Conservation (phyloP, 2,329 filamentous ascomycete species). For the Aspergillus puulaauensis region DNA sequence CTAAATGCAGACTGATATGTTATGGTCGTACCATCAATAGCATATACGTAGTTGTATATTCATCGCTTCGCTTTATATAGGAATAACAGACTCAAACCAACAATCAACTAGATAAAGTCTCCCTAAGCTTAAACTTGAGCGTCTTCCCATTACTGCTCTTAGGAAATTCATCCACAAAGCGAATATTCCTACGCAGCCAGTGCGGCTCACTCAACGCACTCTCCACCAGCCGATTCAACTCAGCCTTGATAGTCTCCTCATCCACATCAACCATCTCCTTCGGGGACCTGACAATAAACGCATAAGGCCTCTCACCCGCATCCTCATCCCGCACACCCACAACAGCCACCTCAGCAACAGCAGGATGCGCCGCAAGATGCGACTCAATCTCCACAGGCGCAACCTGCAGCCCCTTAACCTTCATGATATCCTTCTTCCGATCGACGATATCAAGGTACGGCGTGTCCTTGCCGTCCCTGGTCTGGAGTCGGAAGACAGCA, state of each 20-base stretch:
- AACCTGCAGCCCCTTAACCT: constrained; percentile 54
- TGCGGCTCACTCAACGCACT: not conserved
- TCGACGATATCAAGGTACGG: constrained; percentile 50
- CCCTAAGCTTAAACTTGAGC: not conserved
- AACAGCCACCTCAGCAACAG: constrained; percentile 59
- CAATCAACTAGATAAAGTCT: not conserved
- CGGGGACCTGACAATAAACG: constrained; percentile 49
- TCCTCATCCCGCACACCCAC: constrained; percentile 31
- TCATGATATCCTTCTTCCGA: constrained; percentile 68
- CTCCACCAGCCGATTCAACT: not conserved
- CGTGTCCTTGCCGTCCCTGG: not conserved
- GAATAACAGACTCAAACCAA: too few species aligned
- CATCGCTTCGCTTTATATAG: too few species aligned
- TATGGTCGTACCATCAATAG: too few species aligned
- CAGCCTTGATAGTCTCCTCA: not conserved
- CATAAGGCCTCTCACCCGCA: constrained; percentile 57
- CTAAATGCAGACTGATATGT: too few species aligned
- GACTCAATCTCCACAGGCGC: constrained; percentile 64
- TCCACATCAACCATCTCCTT: not conserved
- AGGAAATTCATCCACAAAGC: not conserved
- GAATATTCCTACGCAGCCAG: constrained; percentile 1
- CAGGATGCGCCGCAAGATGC: constrained; percentile 55
- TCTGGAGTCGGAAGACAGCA: constrained; percentile 46
- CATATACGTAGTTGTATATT: too few species aligned
- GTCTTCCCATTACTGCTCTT: constrained; percentile 3